Percentiles rank a stretch among this genome's conserved stretches.
Evolutionary conservation across 2,329 filamentous ascomycete genomes (phyloP).

Genomic region (Mariannaea elegans): DNA sequence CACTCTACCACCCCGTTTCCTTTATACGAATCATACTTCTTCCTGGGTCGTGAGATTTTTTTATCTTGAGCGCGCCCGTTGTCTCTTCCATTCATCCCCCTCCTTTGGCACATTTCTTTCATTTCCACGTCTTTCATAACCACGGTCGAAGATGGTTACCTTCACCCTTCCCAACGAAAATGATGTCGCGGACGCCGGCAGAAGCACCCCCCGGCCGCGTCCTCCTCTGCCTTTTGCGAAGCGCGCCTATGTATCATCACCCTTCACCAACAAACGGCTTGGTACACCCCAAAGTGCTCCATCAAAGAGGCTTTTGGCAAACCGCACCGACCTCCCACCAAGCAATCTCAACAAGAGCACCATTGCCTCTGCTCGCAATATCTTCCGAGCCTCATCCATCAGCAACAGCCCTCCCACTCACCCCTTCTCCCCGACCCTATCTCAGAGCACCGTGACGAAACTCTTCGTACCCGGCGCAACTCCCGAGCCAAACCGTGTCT

Average conservation of each 20-base stretch:
- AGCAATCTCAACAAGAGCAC: slow-evolving; percentile 49
- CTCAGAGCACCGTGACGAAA: slow-evolving; percentile 56
- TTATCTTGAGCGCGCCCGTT: slow-evolving; percentile 17
- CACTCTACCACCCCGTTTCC: slow-evolving; percentile 20
- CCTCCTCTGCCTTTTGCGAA: slow-evolving; percentile 55
- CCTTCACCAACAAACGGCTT: slow-evolving; percentile 48
- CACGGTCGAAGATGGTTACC: slow-evolving; percentile 46
- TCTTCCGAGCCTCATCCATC: slow-evolving; percentile 52
- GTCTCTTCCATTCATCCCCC: slow-evolving; percentile 24
- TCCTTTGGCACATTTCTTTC: slow-evolving; percentile 14
- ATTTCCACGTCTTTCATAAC: slow-evolving; percentile 2
- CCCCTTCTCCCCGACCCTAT: slow-evolving; percentile 57
- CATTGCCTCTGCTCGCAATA: slow-evolving; percentile 50
- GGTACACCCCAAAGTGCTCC: slow-evolving; percentile 51
- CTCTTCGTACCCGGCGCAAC: slow-evolving; percentile 57
- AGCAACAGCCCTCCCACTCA: slow-evolving; percentile 43
- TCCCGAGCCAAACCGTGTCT: slow-evolving; percentile 53
- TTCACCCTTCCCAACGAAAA: slow-evolving; percentile 50
- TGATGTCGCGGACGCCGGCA: slow-evolving; percentile 42
- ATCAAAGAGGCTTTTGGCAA: slow-evolving; percentile 46
- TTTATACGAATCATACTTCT: slow-evolving; percentile 11
- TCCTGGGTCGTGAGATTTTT: slow-evolving; percentile 5
- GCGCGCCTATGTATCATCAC: slow-evolving; percentile 52
- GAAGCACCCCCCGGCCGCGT: slow-evolving; percentile 50
- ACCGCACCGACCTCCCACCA: slow-evolving; percentile 47